Evolutionary conservation across 2,329 filamentous ascomycete genomes (phyloP), one percentile per base, ranked within the genome.

Genomic region (Septoria petroselini): DNA sequence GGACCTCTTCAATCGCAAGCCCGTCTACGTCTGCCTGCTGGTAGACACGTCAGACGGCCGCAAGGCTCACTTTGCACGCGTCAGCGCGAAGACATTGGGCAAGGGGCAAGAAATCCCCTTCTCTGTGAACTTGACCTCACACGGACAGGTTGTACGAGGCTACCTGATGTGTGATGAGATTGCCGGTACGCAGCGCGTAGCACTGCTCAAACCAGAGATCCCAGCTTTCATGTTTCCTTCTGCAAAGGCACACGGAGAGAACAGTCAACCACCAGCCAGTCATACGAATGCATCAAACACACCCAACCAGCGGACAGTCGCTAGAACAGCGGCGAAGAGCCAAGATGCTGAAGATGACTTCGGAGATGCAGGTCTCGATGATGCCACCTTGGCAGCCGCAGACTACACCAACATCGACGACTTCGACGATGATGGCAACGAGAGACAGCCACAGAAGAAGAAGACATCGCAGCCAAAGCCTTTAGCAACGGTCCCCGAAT

Each of bases 111-210:
- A 83, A 7, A 64, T 90, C 2, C 68, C 74, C 0, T 84, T 85
- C 55, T 78, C 70, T 15, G 78, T 83, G 1, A 70, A 78, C 0
- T 65, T 89, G 15, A 76, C 68, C 1, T 71, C 71, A 3, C 65
- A 73, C 0, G 76, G 79, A 14, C 79, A 85, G 49, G 70, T 76
- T 2, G 78, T 93, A 27, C 76, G 76, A 18, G 88, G 83, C 53
- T 81, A 84, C 63, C 75, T 91, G 41, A 86, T 88, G 67, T 97
- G 91, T 58, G 91, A 96, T 69, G 84, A 89, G 35, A 85, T 97
- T 60, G 81, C 80, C 53, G 80, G 80, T 8, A 83, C 81, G 8
- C 67, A 76, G 62, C 73, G 75, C 53, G 69, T 72, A 52, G 80
- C 78, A 5, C 73, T 74, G 18, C 53, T 83, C 8, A 75, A 73